A percentile compares a stretch with the other conserved stretches of the same genome.
Evolutionary conservation across 305 asterid genomes (phyloP).

Genomic region (Lippia alba): DNA sequence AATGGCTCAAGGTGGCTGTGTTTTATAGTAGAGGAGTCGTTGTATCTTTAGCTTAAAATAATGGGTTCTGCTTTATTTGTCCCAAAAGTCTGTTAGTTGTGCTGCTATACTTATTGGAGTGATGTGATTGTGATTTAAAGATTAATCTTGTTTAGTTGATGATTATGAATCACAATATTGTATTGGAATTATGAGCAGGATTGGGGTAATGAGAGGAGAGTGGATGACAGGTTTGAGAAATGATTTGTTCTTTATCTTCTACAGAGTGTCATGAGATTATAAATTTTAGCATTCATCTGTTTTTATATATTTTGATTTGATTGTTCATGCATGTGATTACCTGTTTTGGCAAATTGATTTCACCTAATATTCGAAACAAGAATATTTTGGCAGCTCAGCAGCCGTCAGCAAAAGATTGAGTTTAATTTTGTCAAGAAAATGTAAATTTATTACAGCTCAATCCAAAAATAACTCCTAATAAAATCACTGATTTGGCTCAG

Average conservation of each 20-base stretch:
- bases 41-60: conserved; percentile 16
- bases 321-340: conserved; percentile 32
- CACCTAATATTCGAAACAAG: conserved; percentile 45
- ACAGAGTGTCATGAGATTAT: conserved; percentile 46
- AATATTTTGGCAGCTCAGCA: conserved; percentile 56
- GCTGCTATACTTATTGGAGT: conserved; percentile 32
- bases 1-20: neutral
- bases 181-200: neutral
- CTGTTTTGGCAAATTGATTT: conserved; percentile 43
- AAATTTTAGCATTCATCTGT: neutral
- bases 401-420: neutral
- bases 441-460: neutral
- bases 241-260: conserved; percentile 56
- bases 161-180: neutral
- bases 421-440: neutral
- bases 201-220: conserved; percentile 16
- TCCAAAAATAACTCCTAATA: too few relatives aligned
- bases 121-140: conserved; percentile 15
- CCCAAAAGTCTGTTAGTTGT: neutral
- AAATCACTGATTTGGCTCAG: too few relatives aligned
- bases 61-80: conserved; percentile 28
- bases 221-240: conserved; percentile 42
- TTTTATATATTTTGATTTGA: neutral
- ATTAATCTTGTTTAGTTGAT: conserved; percentile 23
- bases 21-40: conserved; percentile 51